Conservation (phyloP, 2,329 filamentous ascomycete genomes). For the Huntiella moniliformis region DNA sequence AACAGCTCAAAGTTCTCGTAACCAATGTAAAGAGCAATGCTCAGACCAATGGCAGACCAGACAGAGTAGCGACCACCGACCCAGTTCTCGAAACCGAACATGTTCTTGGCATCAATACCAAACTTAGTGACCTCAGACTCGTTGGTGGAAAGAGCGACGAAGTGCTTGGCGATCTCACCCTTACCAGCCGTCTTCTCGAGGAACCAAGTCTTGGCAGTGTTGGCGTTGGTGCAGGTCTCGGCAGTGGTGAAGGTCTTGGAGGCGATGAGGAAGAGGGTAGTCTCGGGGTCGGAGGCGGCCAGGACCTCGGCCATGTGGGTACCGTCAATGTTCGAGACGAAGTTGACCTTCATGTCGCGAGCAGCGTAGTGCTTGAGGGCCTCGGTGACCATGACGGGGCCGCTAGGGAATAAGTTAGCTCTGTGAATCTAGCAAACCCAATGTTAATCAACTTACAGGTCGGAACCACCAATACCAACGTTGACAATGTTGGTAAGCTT, state of each 20-base stretch:
- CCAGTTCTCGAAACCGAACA: conserved; percentile 99
- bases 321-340: conserved; percentile 98
- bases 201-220: conserved; percentile 95
- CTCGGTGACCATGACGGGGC: conserved; percentile 97
- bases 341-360: conserved; percentile 75
- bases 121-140: conserved; percentile 92
- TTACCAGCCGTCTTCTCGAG: conserved; percentile 57
- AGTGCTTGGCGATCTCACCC: conserved; percentile 92
- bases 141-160: conserved; percentile 94
- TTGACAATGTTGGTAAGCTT: conserved; percentile 93
- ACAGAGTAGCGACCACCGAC: conserved; percentile 96
- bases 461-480: conserved; percentile 92
- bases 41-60: conserved; percentile 95
- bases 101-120: conserved; percentile 96
- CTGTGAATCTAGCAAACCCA: conserved; percentile 15
- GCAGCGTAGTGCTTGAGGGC: conserved; percentile 89
- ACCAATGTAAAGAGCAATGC: conserved; percentile 84
- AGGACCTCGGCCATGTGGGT: conserved; percentile 94
- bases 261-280: conserved; percentile 93
- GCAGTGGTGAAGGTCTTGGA: conserved; percentile 99
- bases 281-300: conserved; percentile 76
- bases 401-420: conserved; percentile 30
- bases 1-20: conserved; percentile 97
- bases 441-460: conserved; percentile 54
- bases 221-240: conserved; percentile 92